Percentiles rank a stretch among this genome's conserved stretches.
Conservation (phyloP, 2,329 filamentous ascomycete genomes). For the Penicillium sp. region DNA sequence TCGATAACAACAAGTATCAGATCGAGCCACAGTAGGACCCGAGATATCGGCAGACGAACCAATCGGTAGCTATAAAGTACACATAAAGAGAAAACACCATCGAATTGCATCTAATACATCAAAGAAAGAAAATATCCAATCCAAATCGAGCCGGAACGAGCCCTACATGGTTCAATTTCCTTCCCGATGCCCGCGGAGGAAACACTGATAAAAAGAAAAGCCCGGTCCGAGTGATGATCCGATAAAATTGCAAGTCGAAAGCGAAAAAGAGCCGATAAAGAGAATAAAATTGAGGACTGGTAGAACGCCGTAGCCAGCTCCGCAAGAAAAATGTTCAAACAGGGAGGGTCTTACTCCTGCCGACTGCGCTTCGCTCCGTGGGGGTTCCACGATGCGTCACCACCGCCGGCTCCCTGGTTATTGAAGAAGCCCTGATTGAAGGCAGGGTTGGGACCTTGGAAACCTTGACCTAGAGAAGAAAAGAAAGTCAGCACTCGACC, state of each 20-base stretch:
- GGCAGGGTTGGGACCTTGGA: slow-evolving; percentile 62
- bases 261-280: background rate
- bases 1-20: background rate
- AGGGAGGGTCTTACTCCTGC: slow-evolving; percentile 55
- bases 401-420: slow-evolving; percentile 45
- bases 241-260: background rate
- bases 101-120: slow-evolving; percentile 20
- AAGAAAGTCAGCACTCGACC: background rate
- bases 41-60: background rate
- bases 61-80: slow-evolving; percentile 1
- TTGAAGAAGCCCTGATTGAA: slow-evolving; percentile 50
- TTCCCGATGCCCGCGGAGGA: background rate
- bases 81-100: slow-evolving; percentile 10
- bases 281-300: background rate
- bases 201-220: background rate
- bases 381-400: slow-evolving; percentile 71
- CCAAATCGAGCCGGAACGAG: slow-evolving; percentile 2
- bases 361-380: slow-evolving; percentile 77
- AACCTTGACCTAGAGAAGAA: slow-evolving; percentile 45
- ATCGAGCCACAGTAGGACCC: background rate
- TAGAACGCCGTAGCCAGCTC: slow-evolving; percentile 11
- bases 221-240: background rate
- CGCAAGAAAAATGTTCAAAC: slow-evolving; percentile 1
- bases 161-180: background rate
- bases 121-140: slow-evolving; percentile 3